Base-by-base conservation (phyloP, 1,284 basidiomycete genomes). In the Moesziomyces sp. region DNA sequence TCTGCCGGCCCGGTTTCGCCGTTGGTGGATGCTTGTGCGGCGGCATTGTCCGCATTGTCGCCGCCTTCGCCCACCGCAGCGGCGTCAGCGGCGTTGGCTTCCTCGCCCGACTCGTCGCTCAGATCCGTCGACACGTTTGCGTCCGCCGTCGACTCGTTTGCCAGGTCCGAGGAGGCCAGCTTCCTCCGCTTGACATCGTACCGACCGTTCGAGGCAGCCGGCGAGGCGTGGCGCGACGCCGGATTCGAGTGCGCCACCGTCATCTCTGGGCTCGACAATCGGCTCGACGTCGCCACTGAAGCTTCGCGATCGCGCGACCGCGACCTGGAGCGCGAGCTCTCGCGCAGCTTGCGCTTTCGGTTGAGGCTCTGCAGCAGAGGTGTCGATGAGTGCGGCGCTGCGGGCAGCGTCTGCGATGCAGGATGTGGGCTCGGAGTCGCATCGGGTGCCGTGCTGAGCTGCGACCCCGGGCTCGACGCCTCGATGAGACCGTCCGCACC, bases 181-280 rank as follows among this genome's bases (percentile, higher is more conserved):
- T 52, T 60, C 14, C 72, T 46, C 38, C 72, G 33, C 46, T 74
- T 74, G 7, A 58, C 46, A 10, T 70, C 66, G 43, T 62, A 59
- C 16, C 68, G 54, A 2, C 61, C 61, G 11, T 62, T 62, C n/a
- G 43, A 23, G 21, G 52, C 26, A 14, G 43, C 33, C 1, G 71
- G 71, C 18, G 67, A 70, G 13, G 61, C 52, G 16, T 66, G 62
- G n/a, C 72, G 49, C 26, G 72, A 74, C 18, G 47, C 62, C 3
- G 72, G 42, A 40, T 69, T 59, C 5, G 72, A 74, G n/a, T 65
- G 62, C 9, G 46, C 59, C 10, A 67, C 58, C 5, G 71, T 65
- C 66, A 74, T 56, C 48, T 74, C 72, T 43, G 72, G 72, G 45
- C 72, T 74, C n/a, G 72, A 74, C 9, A 74, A 59, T 16, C 72